Evolutionary conservation across 208 protist genomes (phyloP), one percentile per base, ranked within the genome.

Genomic region (Trypanosoma rangeli): DNA sequence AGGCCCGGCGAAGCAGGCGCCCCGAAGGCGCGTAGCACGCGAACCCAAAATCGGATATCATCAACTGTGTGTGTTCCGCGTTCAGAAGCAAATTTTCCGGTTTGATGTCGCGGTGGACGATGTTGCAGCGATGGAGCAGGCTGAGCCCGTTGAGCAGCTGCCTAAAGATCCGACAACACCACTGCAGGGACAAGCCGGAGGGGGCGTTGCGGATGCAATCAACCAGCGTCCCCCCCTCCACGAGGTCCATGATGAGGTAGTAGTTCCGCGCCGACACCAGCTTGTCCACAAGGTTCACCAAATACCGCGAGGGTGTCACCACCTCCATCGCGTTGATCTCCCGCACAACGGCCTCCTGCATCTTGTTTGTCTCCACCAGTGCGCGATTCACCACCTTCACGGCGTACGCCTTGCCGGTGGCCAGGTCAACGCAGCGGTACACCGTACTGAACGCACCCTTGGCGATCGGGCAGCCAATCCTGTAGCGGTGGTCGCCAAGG

Each of bases 41-140:
- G 73, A 95, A 95, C n/a, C 89, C 92, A 67, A 97, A 94, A 70
- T 95, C 92, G 20, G 89, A 91, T 55, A 97, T 85, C 62, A 92
- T 72, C 15, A 94, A 58, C 18, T 75, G 74, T 26, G 75, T 85
- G 28, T 70, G 62, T 13, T 61, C 62, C 60, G 82, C 83, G 78
- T 87, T 82, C 18, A 97, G 78, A 20, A 97, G 62, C 28, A 97
- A 72, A 69, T 94, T 95, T 69, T 97, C 92, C 42, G 87, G 87
- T 49, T 97, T 97, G 53, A 97, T 90, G 64, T 97, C 92, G 12
- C 89, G 84, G 68, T 97, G 92, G 10, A 92, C 89, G 20, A 97
- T 64, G 59, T 93, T 83, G 74, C 70, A 50, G 29, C 76, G 70
- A 72, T 97, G 89, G 44, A 97, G 67, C 12, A 57, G 56, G 12